Percentiles rank a stretch among this genome's conserved stretches.
These are phyloP conservation scores for Pyricularia pennisetigena DNA, from an alignment of 2,329 filamentous ascomycete species.

Conservation along the genomic window DNA sequence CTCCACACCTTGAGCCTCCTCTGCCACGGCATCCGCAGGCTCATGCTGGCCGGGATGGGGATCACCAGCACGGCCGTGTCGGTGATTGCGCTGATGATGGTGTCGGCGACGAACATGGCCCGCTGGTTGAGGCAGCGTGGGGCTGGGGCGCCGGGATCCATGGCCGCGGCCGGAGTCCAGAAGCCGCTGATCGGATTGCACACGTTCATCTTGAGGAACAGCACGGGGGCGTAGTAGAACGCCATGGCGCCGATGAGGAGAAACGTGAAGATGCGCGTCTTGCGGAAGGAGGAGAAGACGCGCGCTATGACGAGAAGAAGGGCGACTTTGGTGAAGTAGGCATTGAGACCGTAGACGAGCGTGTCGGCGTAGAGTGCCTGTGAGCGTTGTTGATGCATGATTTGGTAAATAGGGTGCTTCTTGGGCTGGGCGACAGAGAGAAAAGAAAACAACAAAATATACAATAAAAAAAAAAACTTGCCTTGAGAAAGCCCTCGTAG, in stretches of 20 bases:
- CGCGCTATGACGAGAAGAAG: background rate
- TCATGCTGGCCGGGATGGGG: background rate
- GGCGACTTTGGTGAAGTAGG: constrained; percentile 3
- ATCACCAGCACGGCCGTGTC: background rate
- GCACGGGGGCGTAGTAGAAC: background rate
- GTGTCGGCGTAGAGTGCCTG: constrained; percentile 1
- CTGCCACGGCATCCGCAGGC: background rate
- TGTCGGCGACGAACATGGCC: constrained; percentile 1
- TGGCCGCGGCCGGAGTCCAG: background rate
- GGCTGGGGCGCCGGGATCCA: background rate
- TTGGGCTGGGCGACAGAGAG: too few relatives aligned
- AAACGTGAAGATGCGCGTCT: constrained; percentile 21
- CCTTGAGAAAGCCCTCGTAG: background rate
- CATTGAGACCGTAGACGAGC: constrained; percentile 1
- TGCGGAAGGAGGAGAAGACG: background rate
- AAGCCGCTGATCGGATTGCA: constrained; percentile 1
- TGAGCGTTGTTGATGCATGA: background rate
- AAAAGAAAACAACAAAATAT: too few relatives aligned
- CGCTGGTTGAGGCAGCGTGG: background rate
- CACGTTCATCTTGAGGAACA: background rate
- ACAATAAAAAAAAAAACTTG: background rate
- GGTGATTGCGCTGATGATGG: constrained; percentile 1
- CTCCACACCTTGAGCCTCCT: background rate
- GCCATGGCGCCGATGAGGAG: constrained; percentile 30
- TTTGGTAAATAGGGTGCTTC: too few relatives aligned